phyloP scores from a whole-genome alignment of 78 protist species.

The Cyanophora paradoxa region DNA sequence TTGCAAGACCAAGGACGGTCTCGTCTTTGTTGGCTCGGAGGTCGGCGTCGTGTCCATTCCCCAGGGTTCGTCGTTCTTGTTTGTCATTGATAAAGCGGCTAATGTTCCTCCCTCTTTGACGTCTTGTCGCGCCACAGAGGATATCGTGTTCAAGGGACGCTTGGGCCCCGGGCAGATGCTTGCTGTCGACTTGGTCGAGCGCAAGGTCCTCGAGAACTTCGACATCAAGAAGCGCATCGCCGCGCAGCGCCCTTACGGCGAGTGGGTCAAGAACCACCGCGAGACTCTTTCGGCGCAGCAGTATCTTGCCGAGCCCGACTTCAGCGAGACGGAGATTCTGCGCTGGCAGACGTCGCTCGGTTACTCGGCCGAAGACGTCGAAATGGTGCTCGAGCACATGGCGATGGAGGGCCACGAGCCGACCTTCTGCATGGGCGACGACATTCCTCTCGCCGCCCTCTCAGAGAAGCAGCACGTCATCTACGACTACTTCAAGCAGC shows the following conservation, averaged over 20 bases:
- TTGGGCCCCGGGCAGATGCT: conserved; percentile 72
- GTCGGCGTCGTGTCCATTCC: conserved; percentile 44
- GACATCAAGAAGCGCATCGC: conserved; percentile 50
- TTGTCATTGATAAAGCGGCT: too few species aligned
- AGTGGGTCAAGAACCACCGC: conserved; percentile 32
- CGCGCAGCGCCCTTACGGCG: conserved; percentile 36
- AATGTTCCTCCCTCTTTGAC: too few species aligned
- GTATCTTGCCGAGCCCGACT: not conserved
- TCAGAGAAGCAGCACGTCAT: conserved; percentile 50
- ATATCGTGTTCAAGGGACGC: conserved; percentile 72
- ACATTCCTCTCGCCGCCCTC: conserved; percentile 67
- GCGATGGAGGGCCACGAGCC: conserved; percentile 41
- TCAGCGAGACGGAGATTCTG: not conserved
- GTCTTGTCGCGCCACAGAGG: too few species aligned
- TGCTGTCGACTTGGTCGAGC: conserved; percentile 46
- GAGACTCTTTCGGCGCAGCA: not conserved
- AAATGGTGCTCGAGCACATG: conserved; percentile 37
- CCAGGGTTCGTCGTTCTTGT: too few species aligned
- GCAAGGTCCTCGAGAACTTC: conserved; percentile 38
- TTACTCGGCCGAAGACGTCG: conserved; percentile 62
- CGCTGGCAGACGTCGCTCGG: too few species aligned
- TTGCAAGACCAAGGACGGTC: conserved; percentile 55
- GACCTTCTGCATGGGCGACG: conserved; percentile 77
- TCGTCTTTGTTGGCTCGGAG: conserved; percentile 58
- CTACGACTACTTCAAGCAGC: conserved; percentile 81